Percentiles rank a stretch among this genome's conserved stretches.
phyloP scores from a whole-genome alignment of 2,329 filamentous ascomycete species.

The Peltaster fructicola region DNA sequence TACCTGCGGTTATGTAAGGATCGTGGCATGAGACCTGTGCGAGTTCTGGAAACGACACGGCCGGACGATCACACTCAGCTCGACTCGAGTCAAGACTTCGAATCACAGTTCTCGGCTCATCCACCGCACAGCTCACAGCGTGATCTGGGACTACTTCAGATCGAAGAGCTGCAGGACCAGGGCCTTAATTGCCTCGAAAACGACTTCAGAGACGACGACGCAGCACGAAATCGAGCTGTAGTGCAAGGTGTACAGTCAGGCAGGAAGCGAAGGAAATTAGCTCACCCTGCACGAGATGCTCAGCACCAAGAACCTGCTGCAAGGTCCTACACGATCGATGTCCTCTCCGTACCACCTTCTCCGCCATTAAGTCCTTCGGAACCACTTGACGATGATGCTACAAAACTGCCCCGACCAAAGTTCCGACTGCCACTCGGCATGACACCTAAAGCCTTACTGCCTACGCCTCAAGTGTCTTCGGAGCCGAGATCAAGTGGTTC shows the following conservation, averaged over 20 bases:
- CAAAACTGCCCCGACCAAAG: conserved; percentile 4
- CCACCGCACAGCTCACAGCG: too few species aligned
- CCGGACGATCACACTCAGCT: conserved; percentile 5
- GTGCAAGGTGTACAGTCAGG: too few species aligned
- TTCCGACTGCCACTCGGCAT: conserved; percentile 11
- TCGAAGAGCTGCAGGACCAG: too few species aligned
- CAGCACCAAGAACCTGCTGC: not conserved
- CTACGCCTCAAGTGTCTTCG: conserved; percentile 16
- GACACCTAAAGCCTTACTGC: conserved; percentile 11
- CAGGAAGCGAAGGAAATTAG: conserved; percentile 5
- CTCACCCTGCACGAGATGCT: too few species aligned
- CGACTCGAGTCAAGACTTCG: too few species aligned
- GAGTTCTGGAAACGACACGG: conserved; percentile 11
- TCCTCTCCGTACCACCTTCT: conserved; percentile 25
- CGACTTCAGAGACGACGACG: too few species aligned
- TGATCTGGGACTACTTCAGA: too few species aligned
- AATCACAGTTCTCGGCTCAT: too few species aligned
- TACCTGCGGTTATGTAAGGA: conserved; percentile 26
- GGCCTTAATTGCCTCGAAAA: too few species aligned
- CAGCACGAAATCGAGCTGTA: too few species aligned
- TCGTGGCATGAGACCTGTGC: conserved; percentile 26
- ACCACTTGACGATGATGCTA: conserved; percentile 1
- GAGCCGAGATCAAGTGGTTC: conserved; percentile 6
- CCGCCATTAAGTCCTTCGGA: conserved; percentile 18
- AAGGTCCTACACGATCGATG: conserved; percentile 6